Percentiles rank a stretch among this genome's conserved stretches.
Conservation (phyloP, 1,284 basidiomycete genomes). For the Trichosporon ovoides region DNA sequence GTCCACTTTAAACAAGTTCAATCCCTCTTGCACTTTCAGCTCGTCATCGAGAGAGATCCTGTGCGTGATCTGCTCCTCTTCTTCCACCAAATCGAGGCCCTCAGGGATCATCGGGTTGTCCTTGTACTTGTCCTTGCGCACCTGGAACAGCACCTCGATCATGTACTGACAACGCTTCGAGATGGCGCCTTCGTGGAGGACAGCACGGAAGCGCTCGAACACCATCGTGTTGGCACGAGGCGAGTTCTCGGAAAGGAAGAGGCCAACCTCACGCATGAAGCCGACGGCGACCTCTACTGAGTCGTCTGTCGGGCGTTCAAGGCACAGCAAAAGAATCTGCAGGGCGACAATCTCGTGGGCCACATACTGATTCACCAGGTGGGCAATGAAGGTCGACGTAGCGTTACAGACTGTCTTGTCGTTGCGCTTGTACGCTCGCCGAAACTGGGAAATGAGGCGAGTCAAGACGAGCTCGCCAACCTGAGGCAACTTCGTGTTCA, state of each 20-base stretch:
- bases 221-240: slow-evolving; percentile 90
- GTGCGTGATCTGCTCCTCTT: slow-evolving; percentile 96
- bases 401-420: slow-evolving; percentile 93
- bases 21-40: slow-evolving; percentile 83
- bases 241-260: slow-evolving; percentile 87
- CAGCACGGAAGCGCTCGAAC: slow-evolving; percentile 92
- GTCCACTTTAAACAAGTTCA: slow-evolving; percentile 96
- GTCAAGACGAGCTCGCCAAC: slow-evolving; percentile 87
- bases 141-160: slow-evolving; percentile 98
- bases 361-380: slow-evolving; percentile 92
- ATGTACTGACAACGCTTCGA: slow-evolving; percentile 98
- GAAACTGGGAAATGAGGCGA: slow-evolving; percentile 89
- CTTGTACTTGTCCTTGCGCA: slow-evolving; percentile 96
- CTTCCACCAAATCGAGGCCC: slow-evolving; percentile 91
- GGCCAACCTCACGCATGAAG: slow-evolving; percentile 94
- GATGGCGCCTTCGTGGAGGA: slow-evolving; percentile 90
- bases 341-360: slow-evolving; percentile 92
- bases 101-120: slow-evolving; percentile 93
- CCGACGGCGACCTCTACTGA: slow-evolving; percentile 97
- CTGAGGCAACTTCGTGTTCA: slow-evolving; percentile 96
- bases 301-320: slow-evolving; percentile 94
- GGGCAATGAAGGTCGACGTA: slow-evolving; percentile 90
- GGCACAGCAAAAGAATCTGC: slow-evolving; percentile 86
- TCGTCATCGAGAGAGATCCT: slow-evolving; percentile 87
- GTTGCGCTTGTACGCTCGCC: slow-evolving; percentile 91